Evolutionary conservation across 495 filamentous ascomycete genomes (phyloP), one percentile per base, ranked within the genome.

Genomic region (Diplogelasinospora grovesii): DNA sequence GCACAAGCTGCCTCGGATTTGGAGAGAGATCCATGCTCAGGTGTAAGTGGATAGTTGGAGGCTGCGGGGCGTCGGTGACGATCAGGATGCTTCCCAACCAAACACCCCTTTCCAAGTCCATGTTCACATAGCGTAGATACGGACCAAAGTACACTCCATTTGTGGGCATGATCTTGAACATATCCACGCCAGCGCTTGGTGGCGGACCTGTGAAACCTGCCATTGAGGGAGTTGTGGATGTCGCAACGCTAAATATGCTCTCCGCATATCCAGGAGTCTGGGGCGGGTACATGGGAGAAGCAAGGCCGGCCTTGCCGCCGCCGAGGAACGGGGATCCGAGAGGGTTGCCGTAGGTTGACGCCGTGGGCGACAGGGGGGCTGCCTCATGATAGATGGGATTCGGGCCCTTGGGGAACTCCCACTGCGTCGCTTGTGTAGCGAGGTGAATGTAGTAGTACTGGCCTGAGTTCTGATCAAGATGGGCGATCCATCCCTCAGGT

Each of bases 371-470:
- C 46, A 95, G 57, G 4, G 87, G 90, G 11, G 72, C 70, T 22
- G 83, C 69, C 35, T 87, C 85, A 42, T 94, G 72, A 52, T 84
- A 82, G 43, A 93, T 60, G 4, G 89, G 86, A 4, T 84, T 90
- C 4, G 88, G 86, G 1, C 85, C 86, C 63, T 95, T 94, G 15
- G 92, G 92, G 53, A 95, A 95, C 49, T 98, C 92, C 92, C 92
- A 98, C 59, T 98, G 92, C 9, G 92, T 98, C 3, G 88, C 86
- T 55, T 96, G 92, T 0, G 92, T 89, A 8, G 92, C 83, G 13
- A 98, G 74, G 59, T 98, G 93, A 47, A 98, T 98, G 57, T 98
- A 98, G 57, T 98, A 98, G 59, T 97, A 98, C 55, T 96, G 92
- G 5, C 93, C 92, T 3, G 89, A 95, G 54, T 81, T 95, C 27